Evolutionary conservation across 805 yeast species (phyloP).

Genomic region (Huiozyma sinensis): DNA sequence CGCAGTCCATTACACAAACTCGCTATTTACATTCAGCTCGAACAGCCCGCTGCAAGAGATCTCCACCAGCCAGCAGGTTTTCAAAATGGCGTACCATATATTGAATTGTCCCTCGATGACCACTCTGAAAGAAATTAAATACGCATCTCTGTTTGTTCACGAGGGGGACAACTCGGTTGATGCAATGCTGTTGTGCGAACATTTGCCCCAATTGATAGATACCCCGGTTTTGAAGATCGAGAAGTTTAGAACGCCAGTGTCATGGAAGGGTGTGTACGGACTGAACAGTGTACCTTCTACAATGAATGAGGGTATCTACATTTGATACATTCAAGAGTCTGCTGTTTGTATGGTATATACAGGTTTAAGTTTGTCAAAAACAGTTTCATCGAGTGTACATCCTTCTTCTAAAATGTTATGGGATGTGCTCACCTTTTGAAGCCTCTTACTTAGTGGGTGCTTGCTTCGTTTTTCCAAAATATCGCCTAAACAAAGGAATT

Average conservation of each 20-base stretch:
- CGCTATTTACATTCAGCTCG: conserved; percentile 15
- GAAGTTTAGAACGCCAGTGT: conserved; percentile 46
- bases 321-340: conserved; percentile 6
- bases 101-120: conserved; percentile 10
- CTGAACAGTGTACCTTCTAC: conserved; percentile 54
- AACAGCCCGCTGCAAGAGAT: conserved; percentile 21
- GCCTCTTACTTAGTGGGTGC: too few species aligned
- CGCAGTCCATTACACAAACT: conserved; percentile 9
- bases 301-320: conserved; percentile 63
- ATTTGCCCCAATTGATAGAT: conserved; percentile 6
- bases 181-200: conserved; percentile 32
- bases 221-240: conserved; percentile 10
- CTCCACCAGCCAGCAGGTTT: conserved; percentile 20
- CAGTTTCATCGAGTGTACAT: too few species aligned
- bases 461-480: too few species aligned
- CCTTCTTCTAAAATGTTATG: too few species aligned
- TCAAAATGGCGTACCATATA: conserved; percentile 22
- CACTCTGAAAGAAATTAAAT: conserved; percentile 22
- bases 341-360: too few species aligned
- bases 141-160: conserved; percentile 54
- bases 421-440: too few species aligned
- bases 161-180: conserved; percentile 85
- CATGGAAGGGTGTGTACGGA: conserved; percentile 86
- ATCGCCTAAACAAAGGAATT: too few species aligned
- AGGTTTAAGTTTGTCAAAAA: too few species aligned